phyloP scores from a whole-genome alignment of 805 yeast species.

The Metschnikowia lachancei region DNA sequence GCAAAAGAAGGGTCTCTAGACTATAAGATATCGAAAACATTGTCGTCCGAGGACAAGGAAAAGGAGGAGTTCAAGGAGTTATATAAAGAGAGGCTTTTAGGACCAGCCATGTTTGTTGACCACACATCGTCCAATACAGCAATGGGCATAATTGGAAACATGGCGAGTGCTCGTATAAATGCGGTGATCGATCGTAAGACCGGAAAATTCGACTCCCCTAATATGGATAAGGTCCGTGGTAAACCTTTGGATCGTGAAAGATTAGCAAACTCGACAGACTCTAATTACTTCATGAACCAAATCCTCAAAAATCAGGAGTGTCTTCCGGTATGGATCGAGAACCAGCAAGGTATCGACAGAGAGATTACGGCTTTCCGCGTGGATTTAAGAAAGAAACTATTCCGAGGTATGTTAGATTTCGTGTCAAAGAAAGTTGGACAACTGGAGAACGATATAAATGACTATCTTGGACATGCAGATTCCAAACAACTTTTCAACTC shows the following conservation, averaged over 20 bases:
- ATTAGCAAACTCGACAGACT: slow-evolving; percentile 61
- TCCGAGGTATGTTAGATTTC: slow-evolving; percentile 1
- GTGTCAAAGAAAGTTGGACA: background rate
- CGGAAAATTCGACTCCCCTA: slow-evolving; percentile 64
- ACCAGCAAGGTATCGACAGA: slow-evolving; percentile 54
- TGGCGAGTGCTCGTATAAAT: slow-evolving; percentile 75
- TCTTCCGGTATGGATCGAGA: slow-evolving; percentile 88
- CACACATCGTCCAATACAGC: slow-evolving; percentile 42
- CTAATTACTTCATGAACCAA: slow-evolving; percentile 70
- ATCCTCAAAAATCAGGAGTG: slow-evolving; percentile 74
- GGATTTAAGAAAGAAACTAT: slow-evolving; percentile 30
- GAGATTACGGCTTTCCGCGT: slow-evolving; percentile 49
- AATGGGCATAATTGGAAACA: slow-evolving; percentile 53
- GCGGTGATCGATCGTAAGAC: slow-evolving; percentile 58
- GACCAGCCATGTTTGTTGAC: slow-evolving; percentile 50
- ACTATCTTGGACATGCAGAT: background rate
- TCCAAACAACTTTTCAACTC: background rate
- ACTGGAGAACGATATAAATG: background rate
- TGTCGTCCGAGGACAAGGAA: slow-evolving; percentile 28
- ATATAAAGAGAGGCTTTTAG: slow-evolving; percentile 62
- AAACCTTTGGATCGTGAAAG: slow-evolving; percentile 51
- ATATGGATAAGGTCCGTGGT: slow-evolving; percentile 52
- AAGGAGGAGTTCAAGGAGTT: slow-evolving; percentile 51
- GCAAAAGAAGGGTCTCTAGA: slow-evolving; percentile 70
- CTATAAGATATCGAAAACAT: slow-evolving; percentile 49